These are phyloP conservation scores for Apiospora aurea DNA, from an alignment of 2,329 filamentous ascomycete genomes.

Conservation along the genomic window DNA sequence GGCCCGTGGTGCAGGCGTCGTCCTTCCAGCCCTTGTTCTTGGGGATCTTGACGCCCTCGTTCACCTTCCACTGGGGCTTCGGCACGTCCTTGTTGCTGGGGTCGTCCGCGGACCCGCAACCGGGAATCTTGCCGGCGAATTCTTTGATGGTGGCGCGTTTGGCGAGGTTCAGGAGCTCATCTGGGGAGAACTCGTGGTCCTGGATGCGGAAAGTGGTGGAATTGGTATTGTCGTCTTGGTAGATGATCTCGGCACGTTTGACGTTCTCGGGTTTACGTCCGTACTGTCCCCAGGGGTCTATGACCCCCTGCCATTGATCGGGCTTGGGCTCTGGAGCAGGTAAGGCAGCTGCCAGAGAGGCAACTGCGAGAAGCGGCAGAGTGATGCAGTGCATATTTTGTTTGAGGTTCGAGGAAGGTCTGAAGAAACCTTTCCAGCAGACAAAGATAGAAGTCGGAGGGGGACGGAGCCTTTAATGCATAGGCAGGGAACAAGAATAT, in stretches of 20 bases:
- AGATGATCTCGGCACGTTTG: not conserved
- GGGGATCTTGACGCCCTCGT: not conserved
- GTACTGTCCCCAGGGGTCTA: not conserved
- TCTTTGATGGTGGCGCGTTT: not conserved
- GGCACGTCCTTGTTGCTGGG: slow-evolving; percentile 1
- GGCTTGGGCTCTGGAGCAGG: not conserved
- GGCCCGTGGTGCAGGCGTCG: not conserved
- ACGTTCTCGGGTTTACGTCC: not conserved
- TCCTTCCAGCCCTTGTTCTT: not conserved
- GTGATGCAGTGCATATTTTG: not conserved
- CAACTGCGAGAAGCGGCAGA: not conserved
- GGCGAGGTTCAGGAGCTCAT: not conserved
- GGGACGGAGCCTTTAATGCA: too few species aligned
- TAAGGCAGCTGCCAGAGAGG: not conserved
- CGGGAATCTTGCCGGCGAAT: not conserved
- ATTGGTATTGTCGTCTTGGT: not conserved
- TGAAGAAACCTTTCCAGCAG: too few species aligned
- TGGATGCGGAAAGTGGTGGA: not conserved
- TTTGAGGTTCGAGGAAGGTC: not conserved
- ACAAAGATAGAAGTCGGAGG: too few species aligned
- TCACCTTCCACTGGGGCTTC: not conserved
- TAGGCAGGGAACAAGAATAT: too few species aligned
- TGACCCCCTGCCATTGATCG: not conserved
- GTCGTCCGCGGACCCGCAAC: not conserved
- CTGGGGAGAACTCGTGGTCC: not conserved